Conservation (phyloP, 1,284 basidiomycete species). For the Sporisorium exsertum region DNA sequence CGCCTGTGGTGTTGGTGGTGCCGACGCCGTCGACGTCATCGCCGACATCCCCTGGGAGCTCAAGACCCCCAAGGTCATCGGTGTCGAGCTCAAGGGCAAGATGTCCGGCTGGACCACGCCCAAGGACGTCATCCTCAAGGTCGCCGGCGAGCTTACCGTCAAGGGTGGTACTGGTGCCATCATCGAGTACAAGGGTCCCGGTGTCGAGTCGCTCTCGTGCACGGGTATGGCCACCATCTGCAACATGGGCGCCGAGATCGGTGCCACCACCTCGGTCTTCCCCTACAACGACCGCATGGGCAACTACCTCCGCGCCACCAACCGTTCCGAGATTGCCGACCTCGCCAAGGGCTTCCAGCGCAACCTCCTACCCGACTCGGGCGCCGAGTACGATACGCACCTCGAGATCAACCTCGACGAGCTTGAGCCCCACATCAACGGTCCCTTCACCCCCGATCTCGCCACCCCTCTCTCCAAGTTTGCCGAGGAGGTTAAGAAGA, state of each 20-base stretch:
- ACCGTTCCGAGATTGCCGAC: constrained; percentile 85
- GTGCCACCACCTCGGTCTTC: constrained; percentile 98
- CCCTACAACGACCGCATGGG: constrained; percentile 96
- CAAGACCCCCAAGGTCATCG: constrained; percentile 98
- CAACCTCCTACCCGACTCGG: constrained; percentile 90
- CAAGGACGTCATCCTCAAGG: constrained; percentile 74
- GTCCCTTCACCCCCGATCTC: constrained; percentile 79
- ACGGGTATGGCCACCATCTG: constrained; percentile 99
- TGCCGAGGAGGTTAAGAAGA: constrained; percentile 89
- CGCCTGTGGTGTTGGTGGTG: constrained; percentile 98
- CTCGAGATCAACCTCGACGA: constrained; percentile 95
- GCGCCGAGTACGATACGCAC: constrained; percentile 91
- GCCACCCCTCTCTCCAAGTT: constrained; percentile 85
- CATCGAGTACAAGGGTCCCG: constrained; percentile 72
- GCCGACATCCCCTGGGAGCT: constrained; percentile 97
- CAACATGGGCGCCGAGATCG: constrained; percentile 99
- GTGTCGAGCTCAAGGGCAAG: constrained; percentile 95
- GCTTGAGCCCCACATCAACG: constrained; percentile 99
- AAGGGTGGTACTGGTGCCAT: constrained; percentile 70
- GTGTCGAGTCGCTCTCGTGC: constrained; percentile 95
- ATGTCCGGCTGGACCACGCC: constrained; percentile 97
- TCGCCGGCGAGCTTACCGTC: constrained; percentile 69
- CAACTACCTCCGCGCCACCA: constrained; percentile 92
- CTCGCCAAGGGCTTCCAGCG: constrained; percentile 91
- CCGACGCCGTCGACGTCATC: constrained; percentile 99